These are phyloP conservation scores for Narthecium ossifragum DNA, from an alignment of 106 monocot species.

Conservation along the genomic window DNA sequence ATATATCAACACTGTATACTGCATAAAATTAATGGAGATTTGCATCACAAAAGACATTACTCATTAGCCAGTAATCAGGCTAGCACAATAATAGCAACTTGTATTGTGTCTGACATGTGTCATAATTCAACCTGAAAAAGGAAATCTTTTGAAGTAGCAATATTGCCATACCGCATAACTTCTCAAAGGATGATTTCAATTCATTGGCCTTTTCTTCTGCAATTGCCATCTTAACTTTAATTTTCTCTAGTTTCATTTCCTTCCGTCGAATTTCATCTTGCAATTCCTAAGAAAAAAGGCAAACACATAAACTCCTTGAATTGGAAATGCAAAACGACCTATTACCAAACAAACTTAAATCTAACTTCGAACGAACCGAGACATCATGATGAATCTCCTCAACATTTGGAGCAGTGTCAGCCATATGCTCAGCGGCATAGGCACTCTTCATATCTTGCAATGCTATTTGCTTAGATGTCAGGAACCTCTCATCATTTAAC, in stretches of 20 bases:
- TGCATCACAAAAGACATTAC: too few relatives aligned
- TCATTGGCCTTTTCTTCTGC: constrained; percentile 51
- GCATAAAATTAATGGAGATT: too few relatives aligned
- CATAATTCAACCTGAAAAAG: not conserved
- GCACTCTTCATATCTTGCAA: constrained; percentile 47
- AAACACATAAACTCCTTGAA: not conserved
- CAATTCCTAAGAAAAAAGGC: constrained; percentile 42
- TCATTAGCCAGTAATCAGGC: too few relatives aligned
- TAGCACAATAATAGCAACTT: too few relatives aligned
- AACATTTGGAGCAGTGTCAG: constrained; percentile 27
- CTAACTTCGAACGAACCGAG: constrained; percentile 32
- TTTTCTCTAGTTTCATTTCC: constrained; percentile 45
- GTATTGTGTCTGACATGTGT: too few relatives aligned
- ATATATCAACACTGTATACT: too few relatives aligned
- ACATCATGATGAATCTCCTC: constrained; percentile 79
- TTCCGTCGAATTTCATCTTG: constrained; percentile 54
- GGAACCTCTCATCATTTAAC: constrained; percentile 36
- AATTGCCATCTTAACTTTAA: constrained; percentile 21
- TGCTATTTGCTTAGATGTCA: constrained; percentile 45
- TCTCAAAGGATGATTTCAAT: constrained; percentile 56
- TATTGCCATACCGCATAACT: constrained; percentile 55
- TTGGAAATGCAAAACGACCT: not conserved
- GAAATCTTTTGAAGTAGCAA: too few relatives aligned
- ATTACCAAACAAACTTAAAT: not conserved
- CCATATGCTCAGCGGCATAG: constrained; percentile 37